Evolutionary conservation across 2,329 filamentous ascomycete genomes (phyloP).

Genomic region (Chrysoporthe austroafricana): DNA sequence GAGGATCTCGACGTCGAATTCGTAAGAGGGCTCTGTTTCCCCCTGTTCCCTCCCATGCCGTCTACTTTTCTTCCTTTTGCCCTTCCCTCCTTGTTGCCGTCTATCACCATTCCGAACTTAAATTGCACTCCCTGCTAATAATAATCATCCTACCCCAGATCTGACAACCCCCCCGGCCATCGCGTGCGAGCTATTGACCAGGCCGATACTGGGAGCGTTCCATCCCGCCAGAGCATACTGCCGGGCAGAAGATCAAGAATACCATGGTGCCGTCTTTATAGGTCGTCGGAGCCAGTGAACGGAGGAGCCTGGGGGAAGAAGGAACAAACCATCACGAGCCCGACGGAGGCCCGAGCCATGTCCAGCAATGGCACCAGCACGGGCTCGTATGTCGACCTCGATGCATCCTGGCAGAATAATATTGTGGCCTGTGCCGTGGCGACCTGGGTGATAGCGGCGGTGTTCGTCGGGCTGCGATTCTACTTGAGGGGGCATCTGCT

Average conservation of each 20-base stretch:
- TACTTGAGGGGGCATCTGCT: slow-evolving; percentile 39
- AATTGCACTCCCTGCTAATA: background rate
- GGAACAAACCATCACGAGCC: slow-evolving; percentile 5
- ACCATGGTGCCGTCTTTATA: slow-evolving; percentile 19
- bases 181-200: background rate
- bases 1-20: background rate
- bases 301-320: slow-evolving; percentile 4
- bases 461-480: slow-evolving; percentile 37
- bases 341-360: slow-evolving; percentile 17
- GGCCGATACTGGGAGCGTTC: background rate
- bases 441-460: slow-evolving; percentile 34
- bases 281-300: slow-evolving; percentile 8
- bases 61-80: background rate
- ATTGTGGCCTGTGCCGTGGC: slow-evolving; percentile 25
- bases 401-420: slow-evolving; percentile 18
- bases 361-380: slow-evolving; percentile 22
- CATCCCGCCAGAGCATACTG: background rate
- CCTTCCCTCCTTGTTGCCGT: background rate
- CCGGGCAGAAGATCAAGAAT: background rate
- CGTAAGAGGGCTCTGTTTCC: background rate
- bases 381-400: slow-evolving; percentile 15
- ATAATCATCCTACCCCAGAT: slow-evolving; percentile 5
- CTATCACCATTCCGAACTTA: background rate
- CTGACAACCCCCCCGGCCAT: background rate
- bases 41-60: slow-evolving; percentile 3